Percentiles rank a stretch among this genome's conserved stretches.
Evolutionary conservation across 208 protist genomes (phyloP).

Genomic region (Leptomonas pyrrhocoris): DNA sequence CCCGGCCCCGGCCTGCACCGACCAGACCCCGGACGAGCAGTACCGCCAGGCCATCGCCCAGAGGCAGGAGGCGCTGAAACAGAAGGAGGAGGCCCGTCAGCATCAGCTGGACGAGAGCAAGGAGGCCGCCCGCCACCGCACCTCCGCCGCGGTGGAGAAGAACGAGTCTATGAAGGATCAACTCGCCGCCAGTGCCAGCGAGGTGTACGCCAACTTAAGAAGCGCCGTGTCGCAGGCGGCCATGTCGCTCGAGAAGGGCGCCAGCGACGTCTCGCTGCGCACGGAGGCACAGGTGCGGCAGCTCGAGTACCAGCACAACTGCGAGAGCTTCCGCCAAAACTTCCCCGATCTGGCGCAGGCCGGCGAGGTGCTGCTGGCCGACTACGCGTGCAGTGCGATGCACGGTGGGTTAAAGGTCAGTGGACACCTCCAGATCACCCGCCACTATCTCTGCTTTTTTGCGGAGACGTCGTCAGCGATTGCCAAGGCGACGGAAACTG

Average conservation of each 20-base stretch:
- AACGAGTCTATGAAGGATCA: constrained; percentile 25
- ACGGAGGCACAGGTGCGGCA: constrained; percentile 66
- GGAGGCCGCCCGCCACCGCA: not conserved
- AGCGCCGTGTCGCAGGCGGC: constrained; percentile 41
- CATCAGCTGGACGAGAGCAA: constrained; percentile 10
- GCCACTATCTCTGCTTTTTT: constrained; percentile 71
- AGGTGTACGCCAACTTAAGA: constrained; percentile 30
- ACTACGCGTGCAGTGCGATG: constrained; percentile 73
- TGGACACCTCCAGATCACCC: constrained; percentile 70
- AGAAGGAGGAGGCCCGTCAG: constrained; percentile 28
- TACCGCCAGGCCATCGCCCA: constrained; percentile 34
- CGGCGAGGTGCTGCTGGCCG: constrained; percentile 69
- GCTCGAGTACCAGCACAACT: constrained; percentile 56
- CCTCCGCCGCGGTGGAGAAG: constrained; percentile 8
- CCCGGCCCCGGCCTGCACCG: constrained; percentile 58
- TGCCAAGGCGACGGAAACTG: constrained; percentile 33
- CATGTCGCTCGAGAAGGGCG: constrained; percentile 55
- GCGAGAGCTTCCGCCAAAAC: constrained; percentile 56
- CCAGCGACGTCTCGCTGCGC: constrained; percentile 44
- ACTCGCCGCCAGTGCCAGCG: constrained; percentile 21
- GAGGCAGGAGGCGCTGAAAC: constrained; percentile 34
- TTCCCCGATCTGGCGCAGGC: constrained; percentile 59
- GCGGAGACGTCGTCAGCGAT: constrained; percentile 41
- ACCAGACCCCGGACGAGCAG: constrained; percentile 81
- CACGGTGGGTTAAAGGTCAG: constrained; percentile 42